Base-by-base conservation (phyloP, 495 filamentous ascomycete species). In the Aspergillus mulundensis region DNA sequence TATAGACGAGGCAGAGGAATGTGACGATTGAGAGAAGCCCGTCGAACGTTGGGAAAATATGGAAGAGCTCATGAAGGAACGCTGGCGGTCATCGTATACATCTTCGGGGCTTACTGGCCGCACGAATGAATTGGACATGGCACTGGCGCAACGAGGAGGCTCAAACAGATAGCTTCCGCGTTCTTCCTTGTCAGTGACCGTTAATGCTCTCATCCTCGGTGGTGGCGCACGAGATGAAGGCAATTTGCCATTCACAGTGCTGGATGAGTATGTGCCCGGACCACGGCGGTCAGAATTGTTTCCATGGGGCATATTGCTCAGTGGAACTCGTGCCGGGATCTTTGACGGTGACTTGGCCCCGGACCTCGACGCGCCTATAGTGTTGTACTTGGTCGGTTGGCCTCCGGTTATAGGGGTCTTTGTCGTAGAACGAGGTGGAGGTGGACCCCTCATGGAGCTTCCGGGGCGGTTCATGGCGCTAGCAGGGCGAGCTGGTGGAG, bases 51-150 rank as follows among this genome's bases (percentile, higher is more conserved):
- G 64, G 43, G 77, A 68, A 64, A 78, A 70, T 40, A 71, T 70
- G 8, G 81, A 77, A 14, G 74, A 69, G 60, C 77, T 77, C 62
- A 76, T 72, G 54, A 76, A 76, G 11, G 74, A 76, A 54, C 74
- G 74, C 63, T 78, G 76, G 48, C 77, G 77, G 64, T 95, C 91
- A 61, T 90, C 86, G 59, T 95, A 95, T 2, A 87, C 83, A 65
- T 97, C 91, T 62, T 97, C 91, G 0, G 90, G 89, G 57, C 78
- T 78, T 32, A 95, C 83, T 30, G 89, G 84, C 24, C 91, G 84
- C 7, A 96, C 88, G 61, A 82, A 81, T 25, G 78, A 76, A 66
- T 77, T 82, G 3, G 86, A 86, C 47, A 79, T 68, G 25, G 89
- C 82, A 59, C 87, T 90, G 14, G 79, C 77, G 59, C 82, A 81